Percentiles rank a stretch among this genome's conserved stretches.
Evolutionary conservation across 73 alveolate genomes (phyloP).

Genomic region (Tetrahymena elliotti): DNA sequence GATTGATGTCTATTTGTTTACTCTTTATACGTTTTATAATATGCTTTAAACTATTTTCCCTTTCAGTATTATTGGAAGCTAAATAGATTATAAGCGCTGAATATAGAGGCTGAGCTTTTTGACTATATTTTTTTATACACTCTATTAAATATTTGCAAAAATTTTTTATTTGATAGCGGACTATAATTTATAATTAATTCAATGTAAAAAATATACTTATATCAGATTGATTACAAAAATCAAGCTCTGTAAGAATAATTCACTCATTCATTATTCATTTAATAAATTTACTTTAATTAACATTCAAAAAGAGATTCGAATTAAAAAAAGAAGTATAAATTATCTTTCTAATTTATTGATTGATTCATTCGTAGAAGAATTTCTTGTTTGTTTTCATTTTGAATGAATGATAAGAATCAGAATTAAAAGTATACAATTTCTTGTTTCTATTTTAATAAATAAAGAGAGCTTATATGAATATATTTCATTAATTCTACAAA

Average conservation of each 20-base stretch:
- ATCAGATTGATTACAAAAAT: neutral
- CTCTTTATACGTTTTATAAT: neutral
- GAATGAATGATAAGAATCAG: too few species aligned
- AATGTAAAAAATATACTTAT: neutral
- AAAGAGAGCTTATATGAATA: too few species aligned
- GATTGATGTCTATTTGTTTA: neutral
- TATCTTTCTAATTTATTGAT: neutral
- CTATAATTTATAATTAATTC: neutral
- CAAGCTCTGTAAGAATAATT: neutral
- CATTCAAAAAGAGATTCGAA: neutral
- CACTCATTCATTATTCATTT: neutral
- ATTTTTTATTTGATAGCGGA: neutral
- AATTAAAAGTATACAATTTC: too few species aligned
- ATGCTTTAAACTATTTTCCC: neutral
- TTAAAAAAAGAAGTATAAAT: neutral
- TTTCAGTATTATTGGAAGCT: neutral
- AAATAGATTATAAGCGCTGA: neutral
- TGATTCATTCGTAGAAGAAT: too few species aligned
- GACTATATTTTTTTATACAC: neutral
- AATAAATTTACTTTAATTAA: neutral
- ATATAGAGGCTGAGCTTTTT: neutral
- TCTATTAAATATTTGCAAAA: neutral
- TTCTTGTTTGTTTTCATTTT: neutral
- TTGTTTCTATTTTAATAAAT: too few species aligned
- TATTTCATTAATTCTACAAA: too few species aligned